Evolutionary conservation across 2,329 filamentous ascomycete species (phyloP).

Genomic region (Grosmannia clavigera): DNA sequence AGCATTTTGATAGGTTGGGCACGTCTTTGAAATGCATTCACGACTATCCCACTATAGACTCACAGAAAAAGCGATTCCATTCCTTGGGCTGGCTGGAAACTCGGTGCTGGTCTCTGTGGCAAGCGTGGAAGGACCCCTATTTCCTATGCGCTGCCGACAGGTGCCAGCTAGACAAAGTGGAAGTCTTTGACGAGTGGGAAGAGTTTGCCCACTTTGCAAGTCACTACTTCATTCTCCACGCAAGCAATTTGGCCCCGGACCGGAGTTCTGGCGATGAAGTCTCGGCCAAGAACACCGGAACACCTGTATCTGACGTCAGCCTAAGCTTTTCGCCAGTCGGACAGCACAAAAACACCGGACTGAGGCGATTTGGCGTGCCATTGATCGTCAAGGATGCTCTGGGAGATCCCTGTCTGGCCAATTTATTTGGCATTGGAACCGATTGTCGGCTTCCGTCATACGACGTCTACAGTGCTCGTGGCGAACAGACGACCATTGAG

Average conservation of each 20-base stretch:
- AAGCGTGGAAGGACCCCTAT: slow-evolving; percentile 59
- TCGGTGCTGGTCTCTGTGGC: slow-evolving; percentile 61
- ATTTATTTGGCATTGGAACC: slow-evolving; percentile 31
- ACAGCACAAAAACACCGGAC: slow-evolving; percentile 25
- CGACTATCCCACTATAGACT: slow-evolving; percentile 51
- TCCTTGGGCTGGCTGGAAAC: slow-evolving; percentile 55
- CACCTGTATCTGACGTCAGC: neutral
- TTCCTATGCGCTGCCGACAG: slow-evolving; percentile 54
- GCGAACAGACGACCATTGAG: neutral
- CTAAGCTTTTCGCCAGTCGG: neutral
- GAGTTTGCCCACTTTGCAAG: slow-evolving; percentile 76
- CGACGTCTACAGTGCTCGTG: slow-evolving; percentile 31
- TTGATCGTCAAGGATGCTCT: slow-evolving; percentile 27
- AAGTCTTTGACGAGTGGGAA: slow-evolving; percentile 94
- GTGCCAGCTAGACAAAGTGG: slow-evolving; percentile 51
- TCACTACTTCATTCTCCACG: slow-evolving; percentile 72
- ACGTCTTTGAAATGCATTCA: slow-evolving; percentile 66
- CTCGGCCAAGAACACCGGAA: no score
- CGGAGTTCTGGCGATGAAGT: neutral
- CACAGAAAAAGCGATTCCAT: slow-evolving; percentile 57
- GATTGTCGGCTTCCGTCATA: slow-evolving; percentile 34
- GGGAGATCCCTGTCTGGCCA: slow-evolving; percentile 31
- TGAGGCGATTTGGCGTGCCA: slow-evolving; percentile 47
- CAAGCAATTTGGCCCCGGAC: slow-evolving; percentile 26
- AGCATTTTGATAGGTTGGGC: slow-evolving; percentile 68